Percentiles rank a stretch among this genome's conserved stretches.
Evolutionary conservation across 2,329 filamentous ascomycete genomes (phyloP).

Genomic region (Capronia coronata): DNA sequence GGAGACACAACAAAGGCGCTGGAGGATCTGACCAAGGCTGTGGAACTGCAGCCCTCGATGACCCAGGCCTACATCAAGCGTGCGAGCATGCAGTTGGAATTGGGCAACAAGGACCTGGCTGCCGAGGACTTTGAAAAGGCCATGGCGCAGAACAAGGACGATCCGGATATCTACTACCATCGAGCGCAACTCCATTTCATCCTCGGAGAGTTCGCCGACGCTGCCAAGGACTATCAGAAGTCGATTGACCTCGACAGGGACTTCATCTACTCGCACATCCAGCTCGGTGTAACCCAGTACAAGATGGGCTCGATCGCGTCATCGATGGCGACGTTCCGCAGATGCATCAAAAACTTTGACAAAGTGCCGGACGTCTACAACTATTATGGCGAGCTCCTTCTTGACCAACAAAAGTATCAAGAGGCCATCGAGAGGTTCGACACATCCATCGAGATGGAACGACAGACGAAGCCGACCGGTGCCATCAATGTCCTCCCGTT

Average conservation of each 20-base stretch:
- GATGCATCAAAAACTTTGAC: conserved; percentile 97
- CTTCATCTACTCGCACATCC: conserved; percentile 99
- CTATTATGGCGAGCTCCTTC: conserved; percentile 94
- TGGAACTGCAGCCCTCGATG: conserved; percentile 78
- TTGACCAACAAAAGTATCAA: conserved; percentile 91
- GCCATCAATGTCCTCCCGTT: conserved; percentile 96
- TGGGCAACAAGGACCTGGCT: conserved; percentile 79
- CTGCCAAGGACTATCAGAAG: conserved; percentile 98
- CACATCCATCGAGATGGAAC: conserved; percentile 97
- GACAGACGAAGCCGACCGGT: conserved; percentile 74
- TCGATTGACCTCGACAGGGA: conserved; percentile 92
- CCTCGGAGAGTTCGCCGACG: conserved; percentile 83
- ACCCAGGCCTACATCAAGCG: conserved; percentile 99
- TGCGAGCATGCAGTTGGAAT: conserved; percentile 93
- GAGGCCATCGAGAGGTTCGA: conserved; percentile 98
- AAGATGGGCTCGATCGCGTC: conserved; percentile 98
- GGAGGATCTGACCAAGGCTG: conserved; percentile 81
- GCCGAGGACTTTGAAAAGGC: conserved; percentile 82
- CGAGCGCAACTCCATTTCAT: conserved; percentile 98
- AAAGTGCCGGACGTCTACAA: conserved; percentile 98
- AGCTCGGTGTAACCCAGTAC: conserved; percentile 98
- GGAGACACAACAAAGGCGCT: conserved; percentile 81
- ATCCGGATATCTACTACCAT: conserved; percentile 98
- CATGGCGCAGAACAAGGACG: conserved; percentile 73
- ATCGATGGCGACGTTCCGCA: conserved; percentile 95